These are phyloP conservation scores for Aspergillaceae sp. DNA, from an alignment of 2,329 filamentous ascomycete species.

Conservation along the genomic window DNA sequence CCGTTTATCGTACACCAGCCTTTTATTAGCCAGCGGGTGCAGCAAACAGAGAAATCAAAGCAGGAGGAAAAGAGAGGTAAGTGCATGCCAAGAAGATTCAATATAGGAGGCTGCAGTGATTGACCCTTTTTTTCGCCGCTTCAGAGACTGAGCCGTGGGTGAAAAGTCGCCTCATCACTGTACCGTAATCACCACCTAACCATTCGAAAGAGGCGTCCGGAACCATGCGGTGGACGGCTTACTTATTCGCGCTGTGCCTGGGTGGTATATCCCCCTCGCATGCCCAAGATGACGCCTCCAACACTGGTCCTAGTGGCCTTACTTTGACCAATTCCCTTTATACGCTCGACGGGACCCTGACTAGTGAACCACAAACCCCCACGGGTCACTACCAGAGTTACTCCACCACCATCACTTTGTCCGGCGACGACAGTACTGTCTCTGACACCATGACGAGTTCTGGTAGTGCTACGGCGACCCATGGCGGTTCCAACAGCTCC, in stretches of 20 bases:
- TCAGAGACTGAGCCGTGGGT: too few species aligned
- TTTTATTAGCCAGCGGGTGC: too few species aligned
- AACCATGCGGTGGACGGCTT: neutral
- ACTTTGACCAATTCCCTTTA: conserved; percentile 6
- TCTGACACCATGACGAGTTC: conserved; percentile 19
- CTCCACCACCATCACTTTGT: conserved; percentile 26
- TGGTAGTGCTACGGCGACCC: conserved; percentile 9
- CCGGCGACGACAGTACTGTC: conserved; percentile 9
- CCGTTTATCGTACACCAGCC: too few species aligned
- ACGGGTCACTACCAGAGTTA: conserved; percentile 34
- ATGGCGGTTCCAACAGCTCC: conserved; percentile 16
- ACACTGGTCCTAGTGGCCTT: neutral
- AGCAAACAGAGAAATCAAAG: too few species aligned
- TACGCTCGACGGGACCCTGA: conserved; percentile 17
- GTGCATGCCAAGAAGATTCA: too few species aligned
- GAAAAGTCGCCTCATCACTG: neutral
- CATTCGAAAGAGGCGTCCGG: neutral
- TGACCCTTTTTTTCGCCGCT: too few species aligned
- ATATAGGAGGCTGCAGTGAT: too few species aligned
- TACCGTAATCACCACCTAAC: too few species aligned
- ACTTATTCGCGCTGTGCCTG: neutral
- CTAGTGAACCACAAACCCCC: conserved; percentile 21
- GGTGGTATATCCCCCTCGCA: neutral
- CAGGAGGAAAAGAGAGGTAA: too few species aligned
- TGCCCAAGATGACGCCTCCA: neutral